Evolutionary conservation across 179 eudicot genomes (phyloP), one percentile per base, ranked within the genome.

Genomic region (Pouteria campechiana): DNA sequence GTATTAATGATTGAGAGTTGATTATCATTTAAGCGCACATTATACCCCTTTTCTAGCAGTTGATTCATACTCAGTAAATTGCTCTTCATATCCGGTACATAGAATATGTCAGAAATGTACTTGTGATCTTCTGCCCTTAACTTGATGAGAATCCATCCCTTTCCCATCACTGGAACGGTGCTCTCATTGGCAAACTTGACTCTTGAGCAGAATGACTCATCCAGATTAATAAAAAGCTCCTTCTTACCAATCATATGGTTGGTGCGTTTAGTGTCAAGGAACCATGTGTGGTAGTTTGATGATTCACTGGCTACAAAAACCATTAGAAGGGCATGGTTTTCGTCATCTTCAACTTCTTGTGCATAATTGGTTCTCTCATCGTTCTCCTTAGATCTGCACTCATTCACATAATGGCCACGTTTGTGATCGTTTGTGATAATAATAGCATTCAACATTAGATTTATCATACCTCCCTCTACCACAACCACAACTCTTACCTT

Each of bases 131-230:
- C 44, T 18, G 18, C 22, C 44, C 22, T 39, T 18, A 27, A 43
- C 8, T 43, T 43, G 16, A 43, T 43, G 3, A 43, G 6, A 23
- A 43, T 14, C 27, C 11, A 5, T 4, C 47, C 31, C 14, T 43
- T 44, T 28, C 20, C 21, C 21, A 27, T 16, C 2, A 30, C 37
- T n/a, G 36, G 23, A 1, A 30, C 25, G 1, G 46, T 44, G 36
- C 24, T 27, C 6, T 44, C 49, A 44, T 44, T 23, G 1, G 35
- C 35, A 44, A 44, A 44, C 7, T 27, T 44, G 13, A 44, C 49
- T 15, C 10, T 15, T 2, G 12, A 2, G 1, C 17, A 5, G 2
- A 44, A 2, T 27, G 49, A 5, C 17, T 29, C 49, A 44, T 44
- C 36, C 1, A 44, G 20, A 44, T 30, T 23, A 27, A 11, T 3